phyloP scores from a whole-genome alignment of 2,329 filamentous ascomycete species.

The Cytospora piceae region DNA sequence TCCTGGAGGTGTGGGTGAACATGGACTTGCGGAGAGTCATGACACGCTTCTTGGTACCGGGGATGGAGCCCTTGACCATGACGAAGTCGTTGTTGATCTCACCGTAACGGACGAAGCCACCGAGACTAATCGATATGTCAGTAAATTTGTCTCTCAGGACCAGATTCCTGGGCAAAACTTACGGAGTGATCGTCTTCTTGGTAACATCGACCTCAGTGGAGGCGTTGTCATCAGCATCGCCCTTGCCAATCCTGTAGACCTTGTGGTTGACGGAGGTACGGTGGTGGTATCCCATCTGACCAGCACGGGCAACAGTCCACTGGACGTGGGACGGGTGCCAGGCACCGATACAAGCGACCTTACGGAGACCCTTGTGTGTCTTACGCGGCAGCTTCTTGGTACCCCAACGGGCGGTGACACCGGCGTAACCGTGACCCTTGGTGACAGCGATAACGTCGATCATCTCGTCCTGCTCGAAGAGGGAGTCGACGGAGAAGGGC shows the following conservation, averaged over 20 bases:
- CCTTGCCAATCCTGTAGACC: slow-evolving; percentile 98
- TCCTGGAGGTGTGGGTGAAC: slow-evolving; percentile 94
- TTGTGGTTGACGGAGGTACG: slow-evolving; percentile 99
- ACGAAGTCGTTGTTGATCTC: slow-evolving; percentile 99
- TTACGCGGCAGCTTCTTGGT: slow-evolving; percentile 99
- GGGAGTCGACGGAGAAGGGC: slow-evolving; percentile 86
- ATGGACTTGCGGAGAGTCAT: slow-evolving; percentile 99
- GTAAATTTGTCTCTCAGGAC: neutral
- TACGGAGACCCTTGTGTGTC: slow-evolving; percentile 99
- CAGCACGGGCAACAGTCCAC: slow-evolving; percentile 99
- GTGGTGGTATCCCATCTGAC: slow-evolving; percentile 99
- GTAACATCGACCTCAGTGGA: slow-evolving; percentile 94
- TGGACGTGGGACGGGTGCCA: slow-evolving; percentile 99
- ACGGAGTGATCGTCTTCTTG: slow-evolving; percentile 99
- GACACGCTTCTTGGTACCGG: slow-evolving; percentile 99
- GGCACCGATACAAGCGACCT: slow-evolving; percentile 99
- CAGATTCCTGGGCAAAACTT: slow-evolving; percentile 54
- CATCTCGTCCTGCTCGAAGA: slow-evolving; percentile 99
- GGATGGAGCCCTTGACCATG: slow-evolving; percentile 96
- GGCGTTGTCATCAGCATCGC: slow-evolving; percentile 85
- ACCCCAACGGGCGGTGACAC: slow-evolving; percentile 97
- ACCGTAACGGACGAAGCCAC: slow-evolving; percentile 99
- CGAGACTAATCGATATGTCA: slow-evolving; percentile 64
- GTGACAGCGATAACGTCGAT: slow-evolving; percentile 99
- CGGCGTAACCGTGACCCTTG: slow-evolving; percentile 98